Evolutionary conservation across 2,329 filamentous ascomycete genomes (phyloP).

Genomic region (Trichoderma citrinoviride): DNA sequence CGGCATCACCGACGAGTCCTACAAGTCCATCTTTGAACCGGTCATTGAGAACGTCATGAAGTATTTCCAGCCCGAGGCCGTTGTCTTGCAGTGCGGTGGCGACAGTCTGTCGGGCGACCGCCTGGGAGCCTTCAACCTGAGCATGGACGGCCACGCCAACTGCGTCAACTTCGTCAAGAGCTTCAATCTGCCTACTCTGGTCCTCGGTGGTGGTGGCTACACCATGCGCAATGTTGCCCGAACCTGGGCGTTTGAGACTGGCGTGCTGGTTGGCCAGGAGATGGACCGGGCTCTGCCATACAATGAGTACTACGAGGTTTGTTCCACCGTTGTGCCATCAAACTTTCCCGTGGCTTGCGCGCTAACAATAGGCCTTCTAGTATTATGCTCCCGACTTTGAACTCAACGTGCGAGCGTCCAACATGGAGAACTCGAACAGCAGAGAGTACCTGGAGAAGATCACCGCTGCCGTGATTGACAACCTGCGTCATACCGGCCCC

Average conservation of each 20-base stretch:
- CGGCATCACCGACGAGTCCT: constrained; percentile 85
- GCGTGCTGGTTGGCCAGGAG: constrained; percentile 77
- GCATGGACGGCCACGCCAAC: constrained; percentile 92
- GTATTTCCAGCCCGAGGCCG: constrained; percentile 84
- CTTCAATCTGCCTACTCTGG: constrained; percentile 80
- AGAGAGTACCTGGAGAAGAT: constrained; percentile 79
- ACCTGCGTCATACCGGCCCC: constrained; percentile 79
- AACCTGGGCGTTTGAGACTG: constrained; percentile 96
- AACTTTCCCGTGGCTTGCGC: neutral
- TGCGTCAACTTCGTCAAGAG: constrained; percentile 91
- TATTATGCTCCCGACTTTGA: constrained; percentile 92
- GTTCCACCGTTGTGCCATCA: constrained; percentile 22
- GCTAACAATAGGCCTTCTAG: constrained; percentile 42
- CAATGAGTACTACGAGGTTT: constrained; percentile 88
- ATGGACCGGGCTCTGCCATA: constrained; percentile 84
- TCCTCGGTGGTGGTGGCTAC: constrained; percentile 93
- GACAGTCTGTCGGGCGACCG: constrained; percentile 93
- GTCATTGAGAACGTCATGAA: constrained; percentile 83
- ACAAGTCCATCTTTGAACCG: constrained; percentile 88
- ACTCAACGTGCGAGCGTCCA: constrained; percentile 82
- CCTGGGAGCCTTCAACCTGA: constrained; percentile 94
- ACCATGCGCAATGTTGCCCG: constrained; percentile 96
- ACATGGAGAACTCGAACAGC: constrained; percentile 89
- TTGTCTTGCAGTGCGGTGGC: constrained; percentile 93
- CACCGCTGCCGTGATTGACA: constrained; percentile 77